These are phyloP conservation scores for Cladosporium oxysporum DNA, from an alignment of 2,329 filamentous ascomycete species.

Conservation along the genomic window DNA sequence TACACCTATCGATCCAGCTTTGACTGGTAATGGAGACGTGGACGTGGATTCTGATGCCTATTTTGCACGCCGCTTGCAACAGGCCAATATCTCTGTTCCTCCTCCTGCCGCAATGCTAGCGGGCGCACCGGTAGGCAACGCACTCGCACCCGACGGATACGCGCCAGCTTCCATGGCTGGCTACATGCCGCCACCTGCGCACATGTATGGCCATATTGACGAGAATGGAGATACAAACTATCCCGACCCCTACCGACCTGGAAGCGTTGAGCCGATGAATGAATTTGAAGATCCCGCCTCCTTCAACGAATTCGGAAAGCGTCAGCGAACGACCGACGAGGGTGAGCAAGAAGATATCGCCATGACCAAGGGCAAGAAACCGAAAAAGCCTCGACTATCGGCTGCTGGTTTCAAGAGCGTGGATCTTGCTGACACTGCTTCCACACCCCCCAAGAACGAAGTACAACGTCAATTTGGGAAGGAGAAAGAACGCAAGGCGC, in stretches of 20 bases:
- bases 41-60: constrained; percentile 30
- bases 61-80: constrained; percentile 33
- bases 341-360: constrained; percentile 40
- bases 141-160: constrained; percentile 32
- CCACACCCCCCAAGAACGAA: constrained; percentile 42
- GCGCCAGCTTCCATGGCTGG: constrained; percentile 32
- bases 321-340: constrained; percentile 23
- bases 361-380: constrained; percentile 38
- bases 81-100: constrained; percentile 34
- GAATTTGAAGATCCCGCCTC: constrained; percentile 32
- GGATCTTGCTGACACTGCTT: constrained; percentile 33
- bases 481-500: constrained; percentile 45
- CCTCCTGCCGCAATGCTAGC: constrained; percentile 34
- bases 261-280: constrained; percentile 35
- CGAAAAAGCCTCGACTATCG: constrained; percentile 37
- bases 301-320: constrained; percentile 23
- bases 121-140: constrained; percentile 25
- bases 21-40: constrained; percentile 28
- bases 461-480: constrained; percentile 51
- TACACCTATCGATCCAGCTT: constrained; percentile 38
- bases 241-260: constrained; percentile 30
- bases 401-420: constrained; percentile 36
- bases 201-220: constrained; percentile 35
- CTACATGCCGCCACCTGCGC: constrained; percentile 28
- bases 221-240: constrained; percentile 11